Evolutionary conservation across 2,329 filamentous ascomycete genomes (phyloP).

Genomic region (Pseudodiploospora longispora): DNA sequence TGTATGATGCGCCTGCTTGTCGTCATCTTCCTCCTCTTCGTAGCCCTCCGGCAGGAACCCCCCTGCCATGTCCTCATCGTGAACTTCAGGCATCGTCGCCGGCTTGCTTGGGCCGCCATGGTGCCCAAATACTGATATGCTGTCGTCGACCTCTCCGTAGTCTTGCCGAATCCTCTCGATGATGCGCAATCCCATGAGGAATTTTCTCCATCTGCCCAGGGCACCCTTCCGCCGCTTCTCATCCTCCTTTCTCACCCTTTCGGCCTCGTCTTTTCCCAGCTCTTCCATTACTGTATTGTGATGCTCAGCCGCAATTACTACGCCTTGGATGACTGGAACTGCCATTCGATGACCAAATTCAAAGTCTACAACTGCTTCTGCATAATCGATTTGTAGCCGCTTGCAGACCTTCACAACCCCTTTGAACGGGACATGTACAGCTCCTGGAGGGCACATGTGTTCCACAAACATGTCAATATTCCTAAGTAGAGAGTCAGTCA

Average conservation of each 20-base stretch:
- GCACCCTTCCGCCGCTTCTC: constrained; percentile 71
- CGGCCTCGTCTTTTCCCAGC: constrained; percentile 68
- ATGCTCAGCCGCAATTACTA: constrained; percentile 79
- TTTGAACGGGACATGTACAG: constrained; percentile 72
- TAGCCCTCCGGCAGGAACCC: constrained; percentile 54
- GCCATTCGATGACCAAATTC: constrained; percentile 94
- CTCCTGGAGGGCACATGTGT: constrained; percentile 82
- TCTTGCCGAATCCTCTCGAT: constrained; percentile 67
- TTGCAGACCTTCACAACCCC: constrained; percentile 76
- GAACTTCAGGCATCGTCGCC: constrained; percentile 14
- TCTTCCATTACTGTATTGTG: constrained; percentile 67
- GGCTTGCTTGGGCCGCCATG: constrained; percentile 19
- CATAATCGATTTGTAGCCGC: constrained; percentile 76
- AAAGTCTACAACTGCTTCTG: constrained; percentile 91
- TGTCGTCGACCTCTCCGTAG: constrained; percentile 56
- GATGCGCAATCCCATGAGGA: constrained; percentile 78
- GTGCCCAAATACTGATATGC: constrained; percentile 47
- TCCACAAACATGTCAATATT: constrained; percentile 95
- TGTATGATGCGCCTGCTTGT: constrained; percentile 19
- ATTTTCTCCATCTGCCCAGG: constrained; percentile 74
- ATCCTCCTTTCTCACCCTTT: constrained; percentile 69
- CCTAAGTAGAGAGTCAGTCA: constrained; percentile 19
- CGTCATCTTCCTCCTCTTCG: constrained; percentile 37
- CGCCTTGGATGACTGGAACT: constrained; percentile 82
- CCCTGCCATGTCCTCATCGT: constrained; percentile 47